phyloP scores from a whole-genome alignment of 768 basidiomycete species.

The Strobilomyces dryophilus region DNA sequence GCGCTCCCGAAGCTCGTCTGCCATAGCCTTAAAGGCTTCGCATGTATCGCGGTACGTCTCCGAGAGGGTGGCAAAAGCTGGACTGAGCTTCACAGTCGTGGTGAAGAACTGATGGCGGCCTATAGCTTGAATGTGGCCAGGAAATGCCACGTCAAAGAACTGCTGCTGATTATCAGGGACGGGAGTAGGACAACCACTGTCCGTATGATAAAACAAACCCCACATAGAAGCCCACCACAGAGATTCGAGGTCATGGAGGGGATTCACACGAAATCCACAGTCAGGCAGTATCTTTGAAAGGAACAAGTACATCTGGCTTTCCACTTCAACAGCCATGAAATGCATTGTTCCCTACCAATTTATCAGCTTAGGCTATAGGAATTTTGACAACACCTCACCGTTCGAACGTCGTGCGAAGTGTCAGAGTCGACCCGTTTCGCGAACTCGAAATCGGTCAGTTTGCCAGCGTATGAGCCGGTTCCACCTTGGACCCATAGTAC shows the following conservation, averaged over 20 bases:
- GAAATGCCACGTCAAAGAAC: no score
- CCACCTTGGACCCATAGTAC: neutral
- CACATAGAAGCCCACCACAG: constrained; percentile 9
- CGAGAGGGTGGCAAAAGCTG: no score
- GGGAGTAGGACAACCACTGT: neutral
- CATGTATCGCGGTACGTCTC: no score
- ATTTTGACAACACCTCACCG: constrained; percentile 1
- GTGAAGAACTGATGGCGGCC: no score
- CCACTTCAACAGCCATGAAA: constrained; percentile 15
- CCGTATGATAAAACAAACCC: neutral
- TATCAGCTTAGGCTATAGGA: neutral
- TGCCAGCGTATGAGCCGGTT: neutral
- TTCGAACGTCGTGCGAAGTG: constrained; percentile 1
- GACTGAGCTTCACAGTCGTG: no score
- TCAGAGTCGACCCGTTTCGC: neutral
- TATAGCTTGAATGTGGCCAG: no score
- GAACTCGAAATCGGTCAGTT: constrained; percentile 13
- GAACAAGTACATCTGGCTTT: neutral
- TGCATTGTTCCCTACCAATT: constrained; percentile 7
- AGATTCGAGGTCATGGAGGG: constrained; percentile 14
- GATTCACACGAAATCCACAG: constrained; percentile 12
- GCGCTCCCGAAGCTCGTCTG: no score
- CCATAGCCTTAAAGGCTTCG: no score
- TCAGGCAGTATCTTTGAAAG: no score
- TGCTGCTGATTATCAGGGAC: no score